Evolutionary conservation across 495 filamentous ascomycete species (phyloP).

Genomic region (Tuber melanosporum): DNA sequence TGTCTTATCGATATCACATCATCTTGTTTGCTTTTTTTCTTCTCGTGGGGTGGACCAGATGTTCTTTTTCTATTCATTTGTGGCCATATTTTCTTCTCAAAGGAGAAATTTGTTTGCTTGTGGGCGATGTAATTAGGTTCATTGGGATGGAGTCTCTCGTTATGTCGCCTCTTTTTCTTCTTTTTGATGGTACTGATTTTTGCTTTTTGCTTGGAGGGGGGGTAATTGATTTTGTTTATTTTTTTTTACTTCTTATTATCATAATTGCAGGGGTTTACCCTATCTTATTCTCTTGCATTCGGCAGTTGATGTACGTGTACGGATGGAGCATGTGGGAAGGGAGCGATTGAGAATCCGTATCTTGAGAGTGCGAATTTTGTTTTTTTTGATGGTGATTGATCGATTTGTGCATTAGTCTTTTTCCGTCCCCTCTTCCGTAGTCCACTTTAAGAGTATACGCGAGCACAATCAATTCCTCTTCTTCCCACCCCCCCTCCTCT

Average conservation of each 20-base stretch:
- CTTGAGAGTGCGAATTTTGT: neutral
- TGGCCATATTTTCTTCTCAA: neutral
- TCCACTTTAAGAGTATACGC: neutral
- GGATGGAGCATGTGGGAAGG: neutral
- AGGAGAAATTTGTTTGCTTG: constrained; percentile 9
- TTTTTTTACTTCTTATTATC: neutral
- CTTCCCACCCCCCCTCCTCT: constrained; percentile 40
- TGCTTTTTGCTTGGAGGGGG: neutral
- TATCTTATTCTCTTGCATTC: neutral
- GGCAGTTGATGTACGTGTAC: neutral
- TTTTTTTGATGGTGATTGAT: neutral
- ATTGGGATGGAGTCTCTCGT: constrained; percentile 36
- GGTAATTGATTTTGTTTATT: neutral
- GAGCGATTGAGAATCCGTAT: neutral
- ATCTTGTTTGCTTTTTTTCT: neutral
- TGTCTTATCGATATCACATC: neutral
- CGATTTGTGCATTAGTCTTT: neutral
- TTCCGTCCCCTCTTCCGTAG: neutral
- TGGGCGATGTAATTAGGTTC: constrained; percentile 16
- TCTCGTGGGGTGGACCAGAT: neutral
- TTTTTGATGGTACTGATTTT: neutral
- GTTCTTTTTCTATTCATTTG: neutral
- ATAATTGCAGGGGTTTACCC: neutral
- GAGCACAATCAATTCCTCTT: constrained; percentile 43
- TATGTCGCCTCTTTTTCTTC: constrained; percentile 7